Percentiles rank a stretch among this genome's conserved stretches.
Conservation (phyloP, 305 asterid species). For the Withania somnifera region DNA sequence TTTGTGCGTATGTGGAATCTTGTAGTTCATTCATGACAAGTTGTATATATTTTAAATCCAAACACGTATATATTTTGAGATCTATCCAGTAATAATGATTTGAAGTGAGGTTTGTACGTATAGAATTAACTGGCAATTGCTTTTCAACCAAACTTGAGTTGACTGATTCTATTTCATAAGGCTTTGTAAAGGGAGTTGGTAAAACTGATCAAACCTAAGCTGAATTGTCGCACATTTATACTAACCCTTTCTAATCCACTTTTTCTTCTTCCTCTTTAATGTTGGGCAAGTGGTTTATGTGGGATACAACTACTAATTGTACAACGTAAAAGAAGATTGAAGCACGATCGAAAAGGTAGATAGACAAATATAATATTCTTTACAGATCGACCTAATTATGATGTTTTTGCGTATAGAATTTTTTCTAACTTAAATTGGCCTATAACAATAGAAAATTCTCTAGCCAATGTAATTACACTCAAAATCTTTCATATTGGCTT, state of each 20-base stretch:
- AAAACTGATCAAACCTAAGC: background rate
- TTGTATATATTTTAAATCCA: background rate
- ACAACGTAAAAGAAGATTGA: background rate
- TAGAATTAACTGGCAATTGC: background rate
- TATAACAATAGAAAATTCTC: background rate
- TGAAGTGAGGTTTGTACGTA: background rate
- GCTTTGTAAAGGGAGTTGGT: background rate
- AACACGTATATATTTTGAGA: background rate
- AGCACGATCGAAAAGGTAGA: background rate
- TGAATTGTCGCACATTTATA: background rate
- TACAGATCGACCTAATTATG: background rate
- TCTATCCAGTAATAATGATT: background rate
- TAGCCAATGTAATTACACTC: no score
- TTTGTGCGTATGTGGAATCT: background rate
- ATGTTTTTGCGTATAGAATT: background rate
- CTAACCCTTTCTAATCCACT: background rate
- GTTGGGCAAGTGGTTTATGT: background rate
- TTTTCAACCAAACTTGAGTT: background rate
- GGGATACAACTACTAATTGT: conserved; percentile 7
- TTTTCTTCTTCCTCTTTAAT: no score
- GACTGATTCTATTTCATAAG: background rate
- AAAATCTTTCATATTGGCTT: background rate
- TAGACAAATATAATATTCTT: background rate
- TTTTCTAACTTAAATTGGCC: background rate
- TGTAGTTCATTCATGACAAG: background rate